Evolutionary conservation across 2,329 filamentous ascomycete genomes (phyloP), one percentile per base, ranked within the genome.

Genomic region (Didymella sp.): DNA sequence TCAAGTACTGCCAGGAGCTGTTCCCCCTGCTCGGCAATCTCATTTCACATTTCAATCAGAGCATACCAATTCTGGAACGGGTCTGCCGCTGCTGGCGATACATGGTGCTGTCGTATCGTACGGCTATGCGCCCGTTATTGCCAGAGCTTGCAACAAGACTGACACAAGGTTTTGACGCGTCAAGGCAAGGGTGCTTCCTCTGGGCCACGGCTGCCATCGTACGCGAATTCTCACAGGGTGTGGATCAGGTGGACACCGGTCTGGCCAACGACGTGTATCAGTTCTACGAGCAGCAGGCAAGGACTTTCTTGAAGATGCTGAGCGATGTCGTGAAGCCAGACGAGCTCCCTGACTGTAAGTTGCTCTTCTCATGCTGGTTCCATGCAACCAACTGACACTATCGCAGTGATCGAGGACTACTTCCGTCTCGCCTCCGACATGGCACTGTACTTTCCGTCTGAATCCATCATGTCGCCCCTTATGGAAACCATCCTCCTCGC

Each of bases 161-260:
- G 55, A 91, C 91, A 1, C 84, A 84, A 61, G 93, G 94, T 4
- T 99, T 99, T 74, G 85, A 89, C 52, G 84, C 85, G 17, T 97
- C 94, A 11, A 86, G 88, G 59, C 94, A 99, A 77, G 95, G 95
- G 12, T 97, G 94, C 75, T 99, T 99, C 83, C 82, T 99, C n/a
- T 99, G 95, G 95, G 94, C 95, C 1, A 97, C 94, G 2, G 91
- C 93, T 63, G 92, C 94, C 8, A 96, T 99, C 61, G 85, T 99
- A 27, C 89, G 95, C 57, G 95, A 99, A 75, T 99, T 98, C 73
- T 95, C 92, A 0, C 91, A 96, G 67, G 92, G 94, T 38, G 87
- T 90, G 38, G 92, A 96, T 66, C 87, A 90, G 59, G 90, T 98
- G 19, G 89, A 94, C 51, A 84, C 88, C 47, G 81, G 85, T n/a